Evolutionary conservation across 2,329 filamentous ascomycete species (phyloP), one percentile per base, ranked within the genome.

Genomic region (Fusarium buxicola): DNA sequence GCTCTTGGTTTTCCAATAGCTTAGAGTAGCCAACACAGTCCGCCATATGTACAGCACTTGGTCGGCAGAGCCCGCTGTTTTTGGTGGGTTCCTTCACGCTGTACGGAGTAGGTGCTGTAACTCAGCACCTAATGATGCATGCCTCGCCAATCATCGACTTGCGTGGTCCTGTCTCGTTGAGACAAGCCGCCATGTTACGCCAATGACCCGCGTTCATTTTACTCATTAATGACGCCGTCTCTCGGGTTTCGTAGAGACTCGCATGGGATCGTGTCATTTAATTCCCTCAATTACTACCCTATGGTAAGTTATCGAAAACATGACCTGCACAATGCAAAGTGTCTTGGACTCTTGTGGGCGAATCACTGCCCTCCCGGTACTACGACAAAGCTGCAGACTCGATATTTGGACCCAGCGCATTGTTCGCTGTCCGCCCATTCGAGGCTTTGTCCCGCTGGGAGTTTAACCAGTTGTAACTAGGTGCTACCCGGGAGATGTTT

Each of bases 121-220:
- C 48, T 28, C 21, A 18, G 30, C 60, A 31, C 48, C 48, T 48
- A 59, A 34, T 47, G 35, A 47, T 45, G 49, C 50, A 55, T 13
- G 24, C 40, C 30, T 41, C 31, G 18, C 54, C 15, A 57, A 30
- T 34, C 39, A 35, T 36, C 44, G 57, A 57, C 30, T 61, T n/a
- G 13, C 30, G 15, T 45, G 31, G 16, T 43, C 25, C 25, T 45
- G 41, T 40, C 32, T 43, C 35, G 36, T 55, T 48, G 28, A 52
- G 58, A 44, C 51, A 64, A 58, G 48, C 44, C 55, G 34, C 53
- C 43, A 43, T 32, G 31, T 39, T 34, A 32, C 58, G 47, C 39
- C 44, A 44, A 44, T 39, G 21, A 54, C 24, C 18, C 52, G 44
- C 39, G 40, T 54, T 41, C 36, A 38, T 32, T 49, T 21, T 35